A percentile compares a stretch with the other conserved stretches of the same genome.
Evolutionary conservation across 306 rosid species (phyloP).

Genomic region (Comarum palustre): DNA sequence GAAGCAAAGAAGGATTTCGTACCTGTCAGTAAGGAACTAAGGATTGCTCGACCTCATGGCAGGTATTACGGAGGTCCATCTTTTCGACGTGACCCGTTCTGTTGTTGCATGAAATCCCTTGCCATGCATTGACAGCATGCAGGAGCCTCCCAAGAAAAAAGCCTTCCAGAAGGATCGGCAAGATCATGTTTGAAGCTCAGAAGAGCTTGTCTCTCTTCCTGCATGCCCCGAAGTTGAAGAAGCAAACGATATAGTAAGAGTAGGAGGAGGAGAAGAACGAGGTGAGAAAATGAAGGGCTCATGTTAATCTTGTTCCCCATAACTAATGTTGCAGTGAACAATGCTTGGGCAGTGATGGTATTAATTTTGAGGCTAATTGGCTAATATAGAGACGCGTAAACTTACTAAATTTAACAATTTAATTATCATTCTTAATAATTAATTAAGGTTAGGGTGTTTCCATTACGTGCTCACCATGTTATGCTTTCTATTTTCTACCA

Average conservation of each 20-base stretch:
- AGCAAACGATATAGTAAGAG: not conserved
- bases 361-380: not conserved
- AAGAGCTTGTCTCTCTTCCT: conserved; percentile 1
- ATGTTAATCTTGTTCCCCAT: not conserved
- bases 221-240: not conserved
- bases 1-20: conserved; percentile 3
- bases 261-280: not conserved
- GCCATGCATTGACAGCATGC: conserved; percentile 15
- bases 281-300: not conserved
- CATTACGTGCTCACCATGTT: too few species aligned
- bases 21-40: too few species aligned
- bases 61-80: not conserved
- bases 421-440: too few species aligned
- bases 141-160: not conserved
- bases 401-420: too few species aligned
- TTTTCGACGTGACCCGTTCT: not conserved
- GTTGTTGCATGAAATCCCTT: conserved; percentile 10
- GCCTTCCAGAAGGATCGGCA: not conserved
- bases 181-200: not conserved
- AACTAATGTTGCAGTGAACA: not conserved
- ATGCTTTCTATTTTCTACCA: too few species aligned
- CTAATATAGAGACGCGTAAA: too few species aligned
- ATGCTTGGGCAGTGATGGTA: not conserved
- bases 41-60: not conserved
- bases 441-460: too few species aligned